Evolutionary conservation across 257 asterid genomes (phyloP), one percentile per base, ranked within the genome.

Genomic region (Gentiana macrophylla): DNA sequence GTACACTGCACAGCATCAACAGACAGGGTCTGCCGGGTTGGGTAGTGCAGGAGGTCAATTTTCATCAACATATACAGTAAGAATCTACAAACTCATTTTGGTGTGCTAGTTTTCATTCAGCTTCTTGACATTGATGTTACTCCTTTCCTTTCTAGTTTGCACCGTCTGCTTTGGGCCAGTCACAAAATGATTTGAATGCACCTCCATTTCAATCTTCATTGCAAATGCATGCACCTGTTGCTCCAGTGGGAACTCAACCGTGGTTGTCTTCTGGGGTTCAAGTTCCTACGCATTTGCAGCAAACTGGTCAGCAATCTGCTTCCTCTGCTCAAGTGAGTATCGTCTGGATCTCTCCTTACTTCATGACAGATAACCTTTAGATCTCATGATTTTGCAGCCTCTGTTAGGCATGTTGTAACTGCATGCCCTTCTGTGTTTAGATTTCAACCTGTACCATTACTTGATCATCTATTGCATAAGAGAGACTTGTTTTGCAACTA

Each of bases 261-360:
- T 85, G 93, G 97, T 47, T 79, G 72, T 83, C 78, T 37, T 74
- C 90, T 61, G 71, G 69, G 45, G 67, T 62, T 81, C 98, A 80
- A 64, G 70, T 70, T 66, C 70, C 87, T 9, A 73, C 88, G 67
- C 91, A 85, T 32, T 53, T 67, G 69, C 95, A 71, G 70, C 94
- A 71, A 56, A 63, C 78, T 63, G 61, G 52, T 62, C 78, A 68
- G 70, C 89, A 72, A 69, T 57, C 73, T n/a, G 50, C 76, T 64
- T 63, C 81, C 45, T 36, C 91, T 24, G 65, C 61, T 44, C 59
- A 67, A 11, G 95, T 87, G 62, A 49, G 80, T 67, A 59, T 54
- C 66, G 60, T 56, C 63, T 35, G 24, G 56, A 32, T 53, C 48
- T 32, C 52, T 61, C 4, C 10, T 69, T n/a, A 24, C 24, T 24